phyloP scores from a whole-genome alignment of 1,284 basidiomycete genomes.

The Sphagnurus paluster region DNA sequence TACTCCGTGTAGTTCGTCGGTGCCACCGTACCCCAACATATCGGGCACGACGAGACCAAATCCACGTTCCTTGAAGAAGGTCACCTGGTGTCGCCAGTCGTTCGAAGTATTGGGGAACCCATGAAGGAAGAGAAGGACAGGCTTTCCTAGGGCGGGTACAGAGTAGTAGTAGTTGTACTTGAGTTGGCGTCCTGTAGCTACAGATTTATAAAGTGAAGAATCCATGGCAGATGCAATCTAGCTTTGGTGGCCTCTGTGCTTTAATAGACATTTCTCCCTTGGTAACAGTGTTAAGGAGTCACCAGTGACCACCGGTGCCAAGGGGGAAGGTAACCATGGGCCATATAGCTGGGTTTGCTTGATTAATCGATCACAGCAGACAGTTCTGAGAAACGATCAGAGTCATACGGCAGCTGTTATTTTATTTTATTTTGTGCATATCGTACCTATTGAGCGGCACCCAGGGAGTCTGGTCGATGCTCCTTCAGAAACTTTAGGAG shows the following conservation, averaged over 20 bases:
- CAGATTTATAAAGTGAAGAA: constrained; percentile 17
- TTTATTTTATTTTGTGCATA: background rate
- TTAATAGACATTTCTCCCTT: too few relatives aligned
- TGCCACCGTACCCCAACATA: constrained; percentile 55
- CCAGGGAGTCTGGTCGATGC: background rate
- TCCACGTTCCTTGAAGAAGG: constrained; percentile 41
- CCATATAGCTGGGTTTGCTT: too few relatives aligned
- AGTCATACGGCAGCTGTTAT: too few relatives aligned
- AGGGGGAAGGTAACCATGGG: too few relatives aligned
- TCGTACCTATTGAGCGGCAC: background rate
- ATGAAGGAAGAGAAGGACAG: constrained; percentile 45
- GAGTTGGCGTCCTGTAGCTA: constrained; percentile 28
- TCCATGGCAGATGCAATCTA: constrained; percentile 9
- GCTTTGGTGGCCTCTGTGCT: too few relatives aligned
- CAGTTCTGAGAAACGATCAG: too few relatives aligned
- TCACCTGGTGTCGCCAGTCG: constrained; percentile 47
- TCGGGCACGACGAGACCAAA: constrained; percentile 54
- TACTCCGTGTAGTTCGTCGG: constrained; percentile 48
- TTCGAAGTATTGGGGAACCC: constrained; percentile 47
- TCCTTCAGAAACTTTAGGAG: constrained; percentile 38
- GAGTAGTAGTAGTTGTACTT: constrained; percentile 36
- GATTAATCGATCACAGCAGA: too few relatives aligned
- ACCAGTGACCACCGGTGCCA: too few relatives aligned
- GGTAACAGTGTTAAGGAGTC: too few relatives aligned
- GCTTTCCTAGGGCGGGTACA: constrained; percentile 20